Evolutionary conservation across 2,329 filamentous ascomycete genomes (phyloP).

Genomic region (Aspergillus texensis): DNA sequence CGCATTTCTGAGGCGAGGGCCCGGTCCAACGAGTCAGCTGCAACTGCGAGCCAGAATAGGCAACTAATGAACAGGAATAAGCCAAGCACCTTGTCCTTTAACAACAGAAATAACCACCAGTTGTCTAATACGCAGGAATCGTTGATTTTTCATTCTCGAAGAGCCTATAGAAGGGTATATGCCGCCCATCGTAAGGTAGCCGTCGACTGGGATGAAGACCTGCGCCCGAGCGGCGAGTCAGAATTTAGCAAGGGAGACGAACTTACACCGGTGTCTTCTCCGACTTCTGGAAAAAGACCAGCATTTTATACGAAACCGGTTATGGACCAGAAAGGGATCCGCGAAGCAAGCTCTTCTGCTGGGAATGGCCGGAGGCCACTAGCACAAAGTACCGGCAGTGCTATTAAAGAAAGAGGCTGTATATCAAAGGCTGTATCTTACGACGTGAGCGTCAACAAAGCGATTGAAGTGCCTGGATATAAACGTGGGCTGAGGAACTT

Average conservation of each 20-base stretch:
- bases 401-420: neutral
- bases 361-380: neutral
- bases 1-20: neutral
- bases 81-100: neutral
- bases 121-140: slow-evolving; percentile 21
- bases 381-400: neutral
- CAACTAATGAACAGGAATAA: slow-evolving; percentile 1
- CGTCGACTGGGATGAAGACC: slow-evolving; percentile 36
- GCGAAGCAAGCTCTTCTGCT: neutral
- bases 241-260: slow-evolving; percentile 6
- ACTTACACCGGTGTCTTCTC: slow-evolving; percentile 21
- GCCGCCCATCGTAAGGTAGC: slow-evolving; percentile 16
- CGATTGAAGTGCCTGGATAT: neutral
- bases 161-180: slow-evolving; percentile 22
- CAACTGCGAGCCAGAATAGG: neutral
- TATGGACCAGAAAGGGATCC: neutral
- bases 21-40: neutral
- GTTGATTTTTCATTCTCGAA: slow-evolving; percentile 18
- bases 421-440: neutral
- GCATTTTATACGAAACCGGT: slow-evolving; percentile 1
- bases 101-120: neutral
- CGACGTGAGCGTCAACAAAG: neutral
- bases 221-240: slow-evolving; percentile 28
- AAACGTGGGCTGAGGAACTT: neutral
- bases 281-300: slow-evolving; percentile 6